A percentile compares a stretch with the other conserved stretches of the same genome.
These are phyloP conservation scores for Serendipita vermifera DNA, from an alignment of 768 basidiomycete species.

Conservation along the genomic window DNA sequence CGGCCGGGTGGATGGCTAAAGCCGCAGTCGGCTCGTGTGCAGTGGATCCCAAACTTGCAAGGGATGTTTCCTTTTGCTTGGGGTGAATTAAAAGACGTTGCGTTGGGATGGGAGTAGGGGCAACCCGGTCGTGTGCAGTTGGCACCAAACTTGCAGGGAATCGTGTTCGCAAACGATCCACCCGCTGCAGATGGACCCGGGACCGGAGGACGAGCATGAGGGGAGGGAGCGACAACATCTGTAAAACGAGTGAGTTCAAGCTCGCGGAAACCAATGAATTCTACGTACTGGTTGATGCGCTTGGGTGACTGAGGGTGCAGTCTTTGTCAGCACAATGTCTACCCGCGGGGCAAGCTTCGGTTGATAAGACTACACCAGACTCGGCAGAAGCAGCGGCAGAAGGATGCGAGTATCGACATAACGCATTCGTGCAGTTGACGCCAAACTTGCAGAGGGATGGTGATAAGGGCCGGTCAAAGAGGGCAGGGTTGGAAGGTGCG, in stretches of 20 bases:
- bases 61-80: slow-evolving; percentile 22
- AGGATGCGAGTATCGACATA: slow-evolving; percentile 87
- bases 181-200: slow-evolving; percentile 16
- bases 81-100: slow-evolving; percentile 21
- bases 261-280: slow-evolving; percentile 5
- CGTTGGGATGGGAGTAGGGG: slow-evolving; percentile 50
- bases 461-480: slow-evolving; percentile 56
- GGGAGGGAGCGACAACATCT: slow-evolving; percentile 20
- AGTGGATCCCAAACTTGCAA: slow-evolving; percentile 75
- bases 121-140: slow-evolving; percentile 58
- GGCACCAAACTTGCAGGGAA: slow-evolving; percentile 56
- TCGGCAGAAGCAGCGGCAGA: slow-evolving; percentile 94
- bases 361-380: slow-evolving; percentile 88
- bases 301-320: slow-evolving; percentile 83
- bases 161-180: slow-evolving; percentile 4
- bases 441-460: slow-evolving; percentile 90
- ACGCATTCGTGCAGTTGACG: slow-evolving; percentile 77
- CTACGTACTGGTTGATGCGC: slow-evolving; percentile 38
- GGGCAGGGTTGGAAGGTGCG: slow-evolving; percentile 10
- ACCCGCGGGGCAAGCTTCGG: slow-evolving; percentile 82
- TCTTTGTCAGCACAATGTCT: slow-evolving; percentile 87
- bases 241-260: not conserved
- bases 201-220: slow-evolving; percentile 2
- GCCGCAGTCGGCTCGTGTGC: slow-evolving; percentile 75
- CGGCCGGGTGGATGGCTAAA: slow-evolving; percentile 87